These are phyloP conservation scores for Ustilago shanxiensis DNA, from an alignment of 1,284 basidiomycete genomes.

Conservation along the genomic window DNA sequence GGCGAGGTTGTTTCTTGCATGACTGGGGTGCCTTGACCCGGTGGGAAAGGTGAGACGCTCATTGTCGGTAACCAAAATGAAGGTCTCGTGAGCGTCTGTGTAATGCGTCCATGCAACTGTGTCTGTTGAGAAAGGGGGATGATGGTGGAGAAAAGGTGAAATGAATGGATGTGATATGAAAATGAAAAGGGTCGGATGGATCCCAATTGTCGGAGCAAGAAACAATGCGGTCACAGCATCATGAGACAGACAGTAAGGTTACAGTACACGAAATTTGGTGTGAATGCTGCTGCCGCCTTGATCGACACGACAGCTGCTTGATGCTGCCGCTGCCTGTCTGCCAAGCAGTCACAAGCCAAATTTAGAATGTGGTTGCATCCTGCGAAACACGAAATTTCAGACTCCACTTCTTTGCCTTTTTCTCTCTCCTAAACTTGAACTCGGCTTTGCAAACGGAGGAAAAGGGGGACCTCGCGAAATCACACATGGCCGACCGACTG, in stretches of 20 bases:
- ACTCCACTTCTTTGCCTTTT: conserved; percentile 1
- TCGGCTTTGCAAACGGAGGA: background rate
- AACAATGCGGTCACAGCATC: conserved; percentile 1
- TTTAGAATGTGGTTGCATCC: conserved; percentile 30
- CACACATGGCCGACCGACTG: too few species aligned
- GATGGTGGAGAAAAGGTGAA: background rate
- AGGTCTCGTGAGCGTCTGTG: background rate
- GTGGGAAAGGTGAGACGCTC: conserved; percentile 45
- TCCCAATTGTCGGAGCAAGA: conserved; percentile 5
- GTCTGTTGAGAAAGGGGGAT: background rate
- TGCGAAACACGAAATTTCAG: conserved; percentile 10
- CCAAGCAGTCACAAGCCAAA: conserved; percentile 9
- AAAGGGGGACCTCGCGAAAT: background rate
- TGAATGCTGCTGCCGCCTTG: background rate
- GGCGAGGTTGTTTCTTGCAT: background rate
- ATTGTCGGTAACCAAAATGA: conserved; percentile 6
- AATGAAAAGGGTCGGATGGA: conserved; percentile 4
- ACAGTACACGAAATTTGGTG: too few species aligned
- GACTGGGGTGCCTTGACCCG: background rate
- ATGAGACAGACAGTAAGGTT: background rate
- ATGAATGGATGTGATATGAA: background rate
- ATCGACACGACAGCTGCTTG: background rate
- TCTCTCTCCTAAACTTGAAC: background rate
- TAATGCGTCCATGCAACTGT: conserved; percentile 11
- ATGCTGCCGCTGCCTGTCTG: background rate